Conservation (phyloP, 208 protist species). For the Trypanosoma caninum region DNA sequence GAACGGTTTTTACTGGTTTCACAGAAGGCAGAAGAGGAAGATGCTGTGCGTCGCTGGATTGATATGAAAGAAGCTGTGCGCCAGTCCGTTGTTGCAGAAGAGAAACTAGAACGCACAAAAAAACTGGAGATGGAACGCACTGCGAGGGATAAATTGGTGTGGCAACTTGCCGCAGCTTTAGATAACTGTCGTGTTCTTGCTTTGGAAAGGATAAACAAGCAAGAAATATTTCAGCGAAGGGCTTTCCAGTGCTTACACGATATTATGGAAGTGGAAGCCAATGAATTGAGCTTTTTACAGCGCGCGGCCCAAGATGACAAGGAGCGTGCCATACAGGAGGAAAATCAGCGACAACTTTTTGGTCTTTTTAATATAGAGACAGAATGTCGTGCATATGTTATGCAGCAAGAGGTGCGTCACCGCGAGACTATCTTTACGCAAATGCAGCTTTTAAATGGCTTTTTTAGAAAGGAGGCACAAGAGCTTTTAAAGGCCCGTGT, state of each 20-base stretch:
- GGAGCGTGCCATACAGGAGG: slow-evolving; percentile 8
- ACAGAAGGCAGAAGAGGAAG: slow-evolving; percentile 42
- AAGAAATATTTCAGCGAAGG: slow-evolving; percentile 20
- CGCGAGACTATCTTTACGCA: slow-evolving; percentile 26
- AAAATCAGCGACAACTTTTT: slow-evolving; percentile 20
- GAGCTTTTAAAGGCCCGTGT: slow-evolving; percentile 31
- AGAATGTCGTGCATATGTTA: slow-evolving; percentile 24
- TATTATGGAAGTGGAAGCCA: slow-evolving; percentile 23
- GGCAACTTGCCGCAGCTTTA: slow-evolving; percentile 6
- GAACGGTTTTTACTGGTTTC: slow-evolving; percentile 43
- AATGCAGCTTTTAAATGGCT: slow-evolving; percentile 26
- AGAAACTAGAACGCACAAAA: slow-evolving; percentile 10
- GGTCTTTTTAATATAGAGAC: slow-evolving; percentile 29
- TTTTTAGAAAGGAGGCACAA: slow-evolving; percentile 37
- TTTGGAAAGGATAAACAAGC: slow-evolving; percentile 12
- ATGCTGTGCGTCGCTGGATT: slow-evolving; percentile 34
- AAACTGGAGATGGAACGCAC: slow-evolving; percentile 20
- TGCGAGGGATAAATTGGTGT: slow-evolving; percentile 24
- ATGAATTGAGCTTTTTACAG: slow-evolving; percentile 6
- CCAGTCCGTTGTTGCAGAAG: slow-evolving; percentile 15
- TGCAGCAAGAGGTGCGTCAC: slow-evolving; percentile 34
- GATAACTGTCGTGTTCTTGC: slow-evolving; percentile 4
- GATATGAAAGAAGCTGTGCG: slow-evolving; percentile 23
- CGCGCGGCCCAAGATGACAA: slow-evolving; percentile 6
- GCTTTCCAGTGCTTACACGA: slow-evolving; percentile 1